phyloP scores from a whole-genome alignment of 371 early-diverging fungal species.

The Mucor sp. region DNA sequence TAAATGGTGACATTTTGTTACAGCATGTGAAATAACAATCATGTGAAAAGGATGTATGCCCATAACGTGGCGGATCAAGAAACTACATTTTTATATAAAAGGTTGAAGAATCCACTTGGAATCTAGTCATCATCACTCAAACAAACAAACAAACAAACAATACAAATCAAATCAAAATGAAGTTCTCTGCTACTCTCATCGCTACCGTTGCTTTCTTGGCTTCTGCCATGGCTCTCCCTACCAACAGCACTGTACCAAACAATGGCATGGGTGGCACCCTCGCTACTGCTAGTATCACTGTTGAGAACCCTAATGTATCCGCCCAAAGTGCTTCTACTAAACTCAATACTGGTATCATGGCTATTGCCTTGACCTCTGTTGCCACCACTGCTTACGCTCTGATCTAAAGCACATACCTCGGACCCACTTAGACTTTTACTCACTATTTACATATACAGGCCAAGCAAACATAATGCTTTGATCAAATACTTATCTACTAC shows the following conservation, averaged over 20 bases:
- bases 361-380: conserved; percentile 6
- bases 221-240: not conserved
- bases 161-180: not conserved
- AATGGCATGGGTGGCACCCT: conserved; percentile 11
- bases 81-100: not conserved
- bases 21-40: not conserved
- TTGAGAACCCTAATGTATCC: not conserved
- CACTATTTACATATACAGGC: too few relatives aligned
- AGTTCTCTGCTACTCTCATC: not conserved
- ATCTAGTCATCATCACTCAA: not conserved
- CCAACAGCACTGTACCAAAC: conserved; percentile 1
- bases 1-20: not conserved
- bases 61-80: not conserved
- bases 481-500: not conserved
- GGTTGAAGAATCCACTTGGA: not conserved
- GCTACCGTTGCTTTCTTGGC: not conserved
- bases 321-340: not conserved
- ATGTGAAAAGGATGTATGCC: not conserved
- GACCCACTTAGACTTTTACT: not conserved
- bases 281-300: conserved; percentile 16
- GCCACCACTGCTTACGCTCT: conserved; percentile 1
- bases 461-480: not conserved
- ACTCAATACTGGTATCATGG: not conserved
- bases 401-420: not conserved
- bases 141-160: not conserved